Percentiles rank a stretch among this genome's conserved stretches.
phyloP scores from a whole-genome alignment of 1,139 yeast genomes.

The Meyerozyma carpophila region DNA sequence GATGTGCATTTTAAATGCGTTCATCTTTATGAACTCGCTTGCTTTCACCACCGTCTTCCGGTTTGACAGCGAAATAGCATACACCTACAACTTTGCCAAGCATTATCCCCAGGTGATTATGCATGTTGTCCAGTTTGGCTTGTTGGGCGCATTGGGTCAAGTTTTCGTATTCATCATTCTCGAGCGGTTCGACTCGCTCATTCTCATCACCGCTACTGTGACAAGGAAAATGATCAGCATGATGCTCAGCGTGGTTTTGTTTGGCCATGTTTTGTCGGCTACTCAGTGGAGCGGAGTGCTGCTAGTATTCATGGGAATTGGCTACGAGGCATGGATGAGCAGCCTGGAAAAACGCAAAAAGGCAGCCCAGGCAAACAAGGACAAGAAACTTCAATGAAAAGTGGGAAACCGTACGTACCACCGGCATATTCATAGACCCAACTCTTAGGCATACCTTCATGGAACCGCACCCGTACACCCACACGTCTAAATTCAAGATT shows the following conservation, averaged over 20 bases:
- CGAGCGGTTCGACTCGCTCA: conserved; percentile 77
- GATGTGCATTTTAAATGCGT: conserved; percentile 75
- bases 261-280: conserved; percentile 62
- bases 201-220: conserved; percentile 87
- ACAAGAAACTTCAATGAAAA: background rate
- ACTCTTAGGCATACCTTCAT: no score
- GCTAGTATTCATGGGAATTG: conserved; percentile 79
- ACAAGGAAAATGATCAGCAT: conserved; percentile 95
- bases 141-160: conserved; percentile 89
- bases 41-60: conserved; percentile 40
- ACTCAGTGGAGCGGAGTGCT: conserved; percentile 76
- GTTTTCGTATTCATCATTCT: conserved; percentile 82
- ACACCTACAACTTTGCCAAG: conserved; percentile 44
- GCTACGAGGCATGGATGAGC: conserved; percentile 50
- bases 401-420: background rate
- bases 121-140: conserved; percentile 63
- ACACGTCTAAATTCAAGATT: background rate
- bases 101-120: conserved; percentile 36
- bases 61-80: conserved; percentile 38
- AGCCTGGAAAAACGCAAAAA: conserved; percentile 3
- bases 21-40: conserved; percentile 40
- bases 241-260: conserved; percentile 80
- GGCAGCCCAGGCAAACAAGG: background rate
- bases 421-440: no score
- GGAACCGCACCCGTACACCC: background rate